Conservation (phyloP, 352 stramenopile species). For the Nothophytophthora sp. region DNA sequence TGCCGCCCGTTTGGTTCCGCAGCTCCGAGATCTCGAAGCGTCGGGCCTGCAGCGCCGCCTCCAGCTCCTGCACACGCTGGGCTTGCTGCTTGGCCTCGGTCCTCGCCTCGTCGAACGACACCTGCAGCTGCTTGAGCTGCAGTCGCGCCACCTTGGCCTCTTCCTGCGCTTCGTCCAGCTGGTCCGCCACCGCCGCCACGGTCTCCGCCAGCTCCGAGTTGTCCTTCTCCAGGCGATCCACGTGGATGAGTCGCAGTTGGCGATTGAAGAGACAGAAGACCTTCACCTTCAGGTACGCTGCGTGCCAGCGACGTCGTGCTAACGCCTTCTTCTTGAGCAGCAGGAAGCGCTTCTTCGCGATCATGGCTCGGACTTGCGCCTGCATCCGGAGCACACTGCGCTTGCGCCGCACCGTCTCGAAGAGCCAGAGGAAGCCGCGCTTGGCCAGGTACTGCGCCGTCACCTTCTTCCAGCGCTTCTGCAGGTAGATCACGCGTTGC, state of each 20-base stretch:
- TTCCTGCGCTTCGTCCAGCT: constrained; percentile 39
- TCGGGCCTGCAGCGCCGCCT: constrained; percentile 52
- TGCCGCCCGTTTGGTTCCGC: constrained; percentile 32
- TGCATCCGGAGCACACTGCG: constrained; percentile 70
- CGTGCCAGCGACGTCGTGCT: constrained; percentile 67
- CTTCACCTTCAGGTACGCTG: constrained; percentile 65
- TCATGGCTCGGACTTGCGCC: constrained; percentile 58
- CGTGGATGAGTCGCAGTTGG: constrained; percentile 69
- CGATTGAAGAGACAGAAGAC: constrained; percentile 54
- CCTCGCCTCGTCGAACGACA: constrained; percentile 52
- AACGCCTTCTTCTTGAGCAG: constrained; percentile 67
- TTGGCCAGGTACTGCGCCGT: constrained; percentile 73
- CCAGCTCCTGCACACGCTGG: constrained; percentile 57
- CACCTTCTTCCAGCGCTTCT: constrained; percentile 87
- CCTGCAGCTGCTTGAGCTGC: constrained; percentile 59
- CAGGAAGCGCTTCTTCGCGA: constrained; percentile 65
- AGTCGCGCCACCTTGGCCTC: constrained; percentile 46
- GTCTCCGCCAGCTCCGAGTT: constrained; percentile 46
- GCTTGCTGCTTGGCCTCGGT: constrained; percentile 60
- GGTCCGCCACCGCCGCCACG: constrained; percentile 40
- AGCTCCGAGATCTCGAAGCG: constrained; percentile 55
- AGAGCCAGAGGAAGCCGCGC: constrained; percentile 81
- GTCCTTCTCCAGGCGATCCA: constrained; percentile 71
- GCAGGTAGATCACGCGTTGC: constrained; percentile 82
- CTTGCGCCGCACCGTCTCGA: constrained; percentile 61